Evolutionary conservation across 768 basidiomycete genomes (phyloP), one percentile per base, ranked within the genome.

Genomic region (Pleurotus tuoliensis): DNA sequence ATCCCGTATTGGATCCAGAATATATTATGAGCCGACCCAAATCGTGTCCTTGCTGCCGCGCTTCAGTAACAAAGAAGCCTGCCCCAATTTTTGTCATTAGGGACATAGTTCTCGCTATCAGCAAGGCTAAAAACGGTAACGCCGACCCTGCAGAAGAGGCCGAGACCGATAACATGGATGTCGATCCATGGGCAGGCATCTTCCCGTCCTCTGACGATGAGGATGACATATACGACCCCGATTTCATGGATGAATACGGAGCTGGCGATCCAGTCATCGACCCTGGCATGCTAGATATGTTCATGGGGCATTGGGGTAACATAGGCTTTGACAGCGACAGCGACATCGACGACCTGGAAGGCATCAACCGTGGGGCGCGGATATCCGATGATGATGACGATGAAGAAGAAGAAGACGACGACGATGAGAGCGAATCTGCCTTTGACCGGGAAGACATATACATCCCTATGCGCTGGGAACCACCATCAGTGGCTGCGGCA

Each of bases 141-240:
- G 34, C 51, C 5, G 20, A 24, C 22, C 1, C 55, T 8, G 62
- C 73, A 51, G 64, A 69, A 9, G 62, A 69, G 3, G 67, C 66
- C 12, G 38, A 13, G 18, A 39, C 34, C 7, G 39, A 53, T 38
- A 24, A 24, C 22, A 15, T 20, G 22, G 78, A 78, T 5, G 75
- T 70, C 1, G 84, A 90, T 63, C 87, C 87, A 0, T 90, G 88
- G 88, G 79, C 77, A 45, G 88, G 86, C 1, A 78, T 90, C 49
- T 90, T 90, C 66, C 75, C 73, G 1, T 67, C 72, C 8, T 74
- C 73, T 22, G 73, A 74, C 7, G 78, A 77, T 25, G 74, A 74
- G 8, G 75, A 71, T 5, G 73, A 73, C 16, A 69, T 63, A 4
- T 68, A 72, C 8, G 71, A 65, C 1, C 73, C 71, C 16, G 75